Evolutionary conservation across 2,329 filamentous ascomycete species (phyloP).

Genomic region (Calcarisporium arbuscula): DNA sequence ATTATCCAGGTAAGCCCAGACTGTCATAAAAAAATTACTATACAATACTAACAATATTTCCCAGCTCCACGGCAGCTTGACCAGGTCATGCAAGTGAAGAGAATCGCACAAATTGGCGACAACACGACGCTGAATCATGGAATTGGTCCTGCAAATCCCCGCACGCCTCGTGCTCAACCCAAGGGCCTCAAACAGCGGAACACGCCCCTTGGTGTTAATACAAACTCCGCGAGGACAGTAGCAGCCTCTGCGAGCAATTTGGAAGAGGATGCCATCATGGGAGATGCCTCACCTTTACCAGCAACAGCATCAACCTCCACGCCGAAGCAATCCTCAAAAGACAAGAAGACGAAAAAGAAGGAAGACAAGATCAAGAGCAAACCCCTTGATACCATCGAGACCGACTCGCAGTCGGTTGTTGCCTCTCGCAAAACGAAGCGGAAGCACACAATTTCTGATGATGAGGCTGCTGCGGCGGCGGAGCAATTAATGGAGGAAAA

Average conservation of each 20-base stretch:
- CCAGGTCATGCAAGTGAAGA: slow-evolving; percentile 59
- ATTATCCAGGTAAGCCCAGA: slow-evolving; percentile 42
- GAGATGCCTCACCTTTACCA: slow-evolving; percentile 25
- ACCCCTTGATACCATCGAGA: slow-evolving; percentile 8
- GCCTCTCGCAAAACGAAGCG: slow-evolving; percentile 28
- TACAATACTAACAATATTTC: slow-evolving; percentile 8
- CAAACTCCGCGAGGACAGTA: no score
- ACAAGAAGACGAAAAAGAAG: slow-evolving; percentile 25
- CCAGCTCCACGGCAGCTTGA: slow-evolving; percentile 38
- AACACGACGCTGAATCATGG: slow-evolving; percentile 21
- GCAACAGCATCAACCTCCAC: slow-evolving; percentile 9
- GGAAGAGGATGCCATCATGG: slow-evolving; percentile 41
- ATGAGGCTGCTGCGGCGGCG: slow-evolving; percentile 28
- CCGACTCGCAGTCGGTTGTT: slow-evolving; percentile 13
- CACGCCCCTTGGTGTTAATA: slow-evolving; percentile 54
- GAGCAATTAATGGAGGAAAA: slow-evolving; percentile 28
- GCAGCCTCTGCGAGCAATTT: no score
- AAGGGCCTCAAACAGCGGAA: slow-evolving; percentile 61
- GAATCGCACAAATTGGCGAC: slow-evolving; percentile 51
- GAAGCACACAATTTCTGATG: slow-evolving; percentile 29
- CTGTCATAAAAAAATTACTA: not conserved
- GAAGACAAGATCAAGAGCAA: slow-evolving; percentile 4
- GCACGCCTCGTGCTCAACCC: slow-evolving; percentile 56
- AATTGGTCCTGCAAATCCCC: slow-evolving; percentile 40
- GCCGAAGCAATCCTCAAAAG: slow-evolving; percentile 17